Base-by-base conservation (phyloP, 345 rosid species). In the Eucalyptus polybractea region DNA sequence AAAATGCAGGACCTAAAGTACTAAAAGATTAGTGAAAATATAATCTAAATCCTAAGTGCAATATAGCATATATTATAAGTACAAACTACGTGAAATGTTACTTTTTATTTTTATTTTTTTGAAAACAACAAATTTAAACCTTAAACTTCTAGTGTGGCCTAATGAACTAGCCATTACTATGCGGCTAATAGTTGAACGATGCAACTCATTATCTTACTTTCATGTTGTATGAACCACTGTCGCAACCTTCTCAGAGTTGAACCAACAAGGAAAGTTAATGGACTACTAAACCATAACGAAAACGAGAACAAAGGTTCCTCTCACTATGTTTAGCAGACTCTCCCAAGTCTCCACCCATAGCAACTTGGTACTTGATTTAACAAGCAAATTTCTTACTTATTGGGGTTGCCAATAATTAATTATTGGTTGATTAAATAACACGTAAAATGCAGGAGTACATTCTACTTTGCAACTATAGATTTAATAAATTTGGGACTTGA, bases 231-330 rank as follows among this genome's bases (percentile, higher is more conserved):
- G 29, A 56, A 24, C 29, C 2, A 56, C 1, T 56, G 6, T 56
- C 13, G 0, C 1, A 1, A 56, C 62, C 60, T 24, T 56, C 5
- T 3, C 2, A 54, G 1, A 56, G 62, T 5, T 2, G 3, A 56
- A 56, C 62, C 62, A 24, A 56, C 29, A 56, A 56, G 62, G 29
- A 56, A 56, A 56, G 62, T 25, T 56, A 56, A 56, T 24, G 13
- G 13, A 56, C 29, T 24, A 56, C 62, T 24, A 56, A 56, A 56
- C 3, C 29, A 56, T 22, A 56, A 56, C 0, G 1, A 56, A 4
- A 56, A 56, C 1, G 3, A 56, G 13, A 56, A 56, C 3, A 1
- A 22, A 56, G 29, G 62, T 56, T 56, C 29, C 62, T 56, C 62
- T 22, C 1, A 56, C 1, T 6, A 56, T 56, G 29, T 27, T 29